A percentile compares a stretch with the other conserved stretches of the same genome.
Evolutionary conservation across 805 yeast genomes (phyloP).

Genomic region (Zygosaccharomyces rouxii): DNA sequence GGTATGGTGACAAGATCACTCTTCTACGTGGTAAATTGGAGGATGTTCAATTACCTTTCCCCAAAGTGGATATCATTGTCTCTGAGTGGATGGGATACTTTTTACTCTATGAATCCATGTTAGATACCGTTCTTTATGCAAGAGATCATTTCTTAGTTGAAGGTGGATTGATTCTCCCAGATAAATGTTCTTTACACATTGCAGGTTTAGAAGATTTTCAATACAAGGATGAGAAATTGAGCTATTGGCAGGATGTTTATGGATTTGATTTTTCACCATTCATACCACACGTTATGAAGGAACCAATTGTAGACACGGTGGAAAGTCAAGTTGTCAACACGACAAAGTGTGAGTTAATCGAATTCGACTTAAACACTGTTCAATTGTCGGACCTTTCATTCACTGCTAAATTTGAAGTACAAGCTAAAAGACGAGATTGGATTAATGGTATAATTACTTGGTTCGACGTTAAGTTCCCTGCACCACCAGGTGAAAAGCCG

Average conservation of each 20-base stretch:
- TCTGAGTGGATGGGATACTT: constrained; percentile 99
- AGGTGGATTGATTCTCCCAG: constrained; percentile 93
- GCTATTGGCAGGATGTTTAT: constrained; percentile 94
- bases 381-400: constrained; percentile 78
- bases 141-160: constrained; percentile 75
- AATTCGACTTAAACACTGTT: constrained; percentile 87
- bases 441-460: constrained; percentile 89
- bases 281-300: constrained; percentile 77
- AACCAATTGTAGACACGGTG: constrained; percentile 95
- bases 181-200: constrained; percentile 80
- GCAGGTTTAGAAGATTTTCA: constrained; percentile 93
- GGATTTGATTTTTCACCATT: constrained; percentile 96
- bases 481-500: constrained; percentile 45
- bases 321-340: constrained; percentile 73
- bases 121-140: constrained; percentile 91
- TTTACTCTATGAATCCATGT: constrained; percentile 92
- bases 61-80: constrained; percentile 88
- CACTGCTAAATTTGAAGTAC: constrained; percentile 60
- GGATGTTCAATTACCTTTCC: constrained; percentile 81
- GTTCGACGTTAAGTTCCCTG: constrained; percentile 91
- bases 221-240: constrained; percentile 85
- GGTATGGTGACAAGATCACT: constrained; percentile 80
- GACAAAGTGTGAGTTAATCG: constrained; percentile 64
- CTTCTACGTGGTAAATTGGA: constrained; percentile 89
- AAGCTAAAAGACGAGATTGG: constrained; percentile 71